Percentiles rank a stretch among this genome's conserved stretches.
These are phyloP conservation scores for Arabidopsis thaliana DNA, from an alignment of 345 rosid genomes.

Conservation along the genomic window DNA sequence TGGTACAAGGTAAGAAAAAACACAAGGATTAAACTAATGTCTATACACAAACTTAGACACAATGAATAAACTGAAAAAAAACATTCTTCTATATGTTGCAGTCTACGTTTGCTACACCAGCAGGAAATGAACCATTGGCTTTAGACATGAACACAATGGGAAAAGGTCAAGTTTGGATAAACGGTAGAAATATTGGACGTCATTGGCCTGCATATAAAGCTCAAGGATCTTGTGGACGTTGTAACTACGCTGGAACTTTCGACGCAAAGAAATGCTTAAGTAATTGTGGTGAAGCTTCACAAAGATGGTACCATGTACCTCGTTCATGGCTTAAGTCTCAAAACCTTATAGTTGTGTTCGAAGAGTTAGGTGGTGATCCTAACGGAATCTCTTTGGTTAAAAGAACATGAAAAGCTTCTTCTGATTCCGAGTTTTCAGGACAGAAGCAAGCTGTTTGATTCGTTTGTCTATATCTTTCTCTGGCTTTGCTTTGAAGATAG, in stretches of 20 bases:
- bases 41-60: background rate
- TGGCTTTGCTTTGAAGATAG: conserved; percentile 40
- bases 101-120: conserved; percentile 71
- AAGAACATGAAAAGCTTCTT: conserved; percentile 50
- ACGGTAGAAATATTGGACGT: conserved; percentile 87
- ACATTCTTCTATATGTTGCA: conserved; percentile 33
- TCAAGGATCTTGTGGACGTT: conserved; percentile 67
- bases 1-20: conserved; percentile 78
- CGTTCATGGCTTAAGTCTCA: conserved; percentile 81
- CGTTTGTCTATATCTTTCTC: conserved; percentile 7
- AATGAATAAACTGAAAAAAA: background rate
- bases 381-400: conserved; percentile 67
- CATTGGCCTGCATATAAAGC: conserved; percentile 81
- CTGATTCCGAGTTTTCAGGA: conserved; percentile 33
- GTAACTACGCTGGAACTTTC: conserved; percentile 73
- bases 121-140: conserved; percentile 76
- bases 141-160: conserved; percentile 87
- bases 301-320: conserved; percentile 94
- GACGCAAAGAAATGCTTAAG: conserved; percentile 58
- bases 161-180: conserved; percentile 86
- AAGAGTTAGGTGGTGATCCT: conserved; percentile 94
- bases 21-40: background rate
- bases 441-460: conserved; percentile 31
- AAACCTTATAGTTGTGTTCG: conserved; percentile 75
- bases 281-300: conserved; percentile 80